Conservation (phyloP, 2,329 filamentous ascomycete species). For the Talaromyces piceae region DNA sequence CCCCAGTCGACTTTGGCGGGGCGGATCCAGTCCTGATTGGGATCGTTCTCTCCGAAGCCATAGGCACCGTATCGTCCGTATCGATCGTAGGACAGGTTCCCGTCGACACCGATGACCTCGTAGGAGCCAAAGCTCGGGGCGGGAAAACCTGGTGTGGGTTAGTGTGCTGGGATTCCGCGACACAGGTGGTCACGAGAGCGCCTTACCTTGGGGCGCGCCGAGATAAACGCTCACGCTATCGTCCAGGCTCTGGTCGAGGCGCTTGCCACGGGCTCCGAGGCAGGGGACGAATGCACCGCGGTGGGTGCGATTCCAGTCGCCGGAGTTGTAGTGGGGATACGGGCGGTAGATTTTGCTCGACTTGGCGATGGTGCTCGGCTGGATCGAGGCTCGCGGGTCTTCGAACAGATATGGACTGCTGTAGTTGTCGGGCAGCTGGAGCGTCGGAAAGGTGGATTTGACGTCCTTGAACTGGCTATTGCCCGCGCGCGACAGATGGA, state of each 20-base stretch:
- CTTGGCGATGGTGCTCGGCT: slow-evolving; percentile 6
- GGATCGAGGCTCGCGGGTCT: slow-evolving; percentile 9
- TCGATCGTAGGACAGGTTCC: slow-evolving; percentile 59
- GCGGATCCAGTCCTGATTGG: slow-evolving; percentile 19
- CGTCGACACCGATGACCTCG: slow-evolving; percentile 53
- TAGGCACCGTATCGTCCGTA: slow-evolving; percentile 61
- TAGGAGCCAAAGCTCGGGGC: slow-evolving; percentile 57
- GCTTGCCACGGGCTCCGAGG: slow-evolving; percentile 49
- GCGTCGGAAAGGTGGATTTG: slow-evolving; percentile 11
- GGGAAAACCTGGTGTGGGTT: slow-evolving; percentile 44
- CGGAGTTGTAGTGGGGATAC: slow-evolving; percentile 62
- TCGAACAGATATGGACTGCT: slow-evolving; percentile 8
- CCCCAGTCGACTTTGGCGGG: slow-evolving; percentile 44
- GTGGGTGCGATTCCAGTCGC: slow-evolving; percentile 50
- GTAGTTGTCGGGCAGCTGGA: slow-evolving; percentile 8
- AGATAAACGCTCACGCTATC: slow-evolving; percentile 58
- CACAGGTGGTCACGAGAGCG: not conserved
- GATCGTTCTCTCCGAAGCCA: slow-evolving; percentile 26
- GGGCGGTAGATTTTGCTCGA: slow-evolving; percentile 51
- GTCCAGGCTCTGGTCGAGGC: slow-evolving; percentile 48
- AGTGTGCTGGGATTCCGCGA: not conserved
- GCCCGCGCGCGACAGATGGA: too few relatives aligned
- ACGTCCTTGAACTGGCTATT: slow-evolving; percentile 10
- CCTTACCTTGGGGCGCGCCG: slow-evolving; percentile 9
- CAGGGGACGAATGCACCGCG: slow-evolving; percentile 57